Evolutionary conservation across 805 yeast species (phyloP), one percentile per base, ranked within the genome.

Genomic region (Suhomyces vadensis): DNA sequence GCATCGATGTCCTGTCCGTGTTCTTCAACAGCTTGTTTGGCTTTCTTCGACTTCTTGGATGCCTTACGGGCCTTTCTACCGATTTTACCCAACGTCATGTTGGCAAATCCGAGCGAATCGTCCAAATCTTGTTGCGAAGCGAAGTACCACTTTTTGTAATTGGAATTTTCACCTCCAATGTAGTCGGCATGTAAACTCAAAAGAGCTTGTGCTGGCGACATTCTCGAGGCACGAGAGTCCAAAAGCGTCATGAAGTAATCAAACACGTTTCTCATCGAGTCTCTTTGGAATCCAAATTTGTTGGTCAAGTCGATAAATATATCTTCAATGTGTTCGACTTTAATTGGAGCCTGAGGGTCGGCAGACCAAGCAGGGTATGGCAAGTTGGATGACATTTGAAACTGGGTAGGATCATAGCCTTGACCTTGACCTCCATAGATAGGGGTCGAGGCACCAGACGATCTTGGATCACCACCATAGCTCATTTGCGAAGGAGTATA

Each of bases 351-450:
- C 61, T 83, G 92, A 45, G 86, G 91, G 67, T 94, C 98, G 37
- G 95, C 95, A 20, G 97, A 87, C 99, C 99, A 94, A 41, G 99
- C 98, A 35, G 99, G 99, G 66, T 92, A 94, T 25, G 99, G 99
- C 66, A 94, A 90, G 81, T 56, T 95, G 77, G 70, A 85, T 56
- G 64, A 88, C 84, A 75, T 83, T 71, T 59, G 87, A 70, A 61
- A 81, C 65, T 59, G 82, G 6, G 82, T 71, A 25, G 86, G 85
- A 57, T 82, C 85, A 57, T 79, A 76, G 65, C 71, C 70, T 36
- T 72, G 74, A 19, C 64, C 61, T 53, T 67, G 66, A 44, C 82
- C 81, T 31, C 94, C 95, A 61, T 87, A 87, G 54, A 88, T 81
- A 16, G 99, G 98, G 33, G 99, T 94, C 1, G 96, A 88, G 35